Evolutionary conservation across 1,284 basidiomycete species (phyloP), one percentile per base, ranked within the genome.

Genomic region (Tilletia caries): DNA sequence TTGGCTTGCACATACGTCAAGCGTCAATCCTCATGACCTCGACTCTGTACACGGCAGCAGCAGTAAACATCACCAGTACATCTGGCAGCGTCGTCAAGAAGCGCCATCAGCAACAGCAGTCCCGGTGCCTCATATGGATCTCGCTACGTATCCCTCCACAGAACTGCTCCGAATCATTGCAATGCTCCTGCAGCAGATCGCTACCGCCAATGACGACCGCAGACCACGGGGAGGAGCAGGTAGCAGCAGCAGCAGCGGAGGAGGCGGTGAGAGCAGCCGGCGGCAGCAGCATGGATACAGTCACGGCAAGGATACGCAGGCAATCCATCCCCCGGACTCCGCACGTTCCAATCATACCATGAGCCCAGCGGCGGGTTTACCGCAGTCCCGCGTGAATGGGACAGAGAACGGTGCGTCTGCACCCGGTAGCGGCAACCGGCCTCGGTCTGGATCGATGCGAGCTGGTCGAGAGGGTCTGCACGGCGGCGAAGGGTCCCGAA

Each of bases 111-210:
- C 69, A 50, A 25, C n/a, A 67, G 46, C 41, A 25, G 60, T 20
- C 62, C 23, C 58, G 66, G 37, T 70, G 50, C 77, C 83, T 13
- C 86, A 86, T 71, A 84, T 88, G 72, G 87, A 88, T 73, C 84
- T 88, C 20, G 87, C 86, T 15, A 85, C 84, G 1, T 88, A 86
- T 73, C 87, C 88, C 0, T 85, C 87, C 0, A 83, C 85, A 41
- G 86, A 93, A 68, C 88, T 98, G 13, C 87, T 98, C 60, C 89
- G 89, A 37, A 89, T 96, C 18, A 89, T 98, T n/a, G 94, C 95
- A 0, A 89, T 89, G 2, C 86, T 98, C 18, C 87, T 98, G 70
- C 90, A 92, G 64, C 92, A 94, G 84, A 97, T 98, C 81, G 93
- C 95, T 3, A 89, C 89, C 2, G 90, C 92, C 3, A 98, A 98